A percentile compares a stretch with the other conserved stretches of the same genome.
These are phyloP conservation scores for Populus davidiana DNA, from an alignment of 345 rosid genomes.

Conservation along the genomic window DNA sequence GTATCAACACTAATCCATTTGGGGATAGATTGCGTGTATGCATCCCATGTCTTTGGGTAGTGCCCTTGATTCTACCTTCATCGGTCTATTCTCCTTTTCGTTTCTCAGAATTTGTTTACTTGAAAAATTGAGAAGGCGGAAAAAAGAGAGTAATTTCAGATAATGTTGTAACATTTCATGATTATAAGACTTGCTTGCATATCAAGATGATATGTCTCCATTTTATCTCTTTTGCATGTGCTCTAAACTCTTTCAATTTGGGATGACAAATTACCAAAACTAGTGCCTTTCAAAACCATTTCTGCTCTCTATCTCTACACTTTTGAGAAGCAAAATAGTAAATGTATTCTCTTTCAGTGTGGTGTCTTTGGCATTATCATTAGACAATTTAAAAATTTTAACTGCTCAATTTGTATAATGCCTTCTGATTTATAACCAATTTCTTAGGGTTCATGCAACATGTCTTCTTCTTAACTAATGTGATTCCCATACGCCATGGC, in stretches of 20 bases:
- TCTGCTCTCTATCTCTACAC: neutral
- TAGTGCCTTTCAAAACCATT: neutral
- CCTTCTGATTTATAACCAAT: neutral
- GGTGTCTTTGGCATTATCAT: neutral
- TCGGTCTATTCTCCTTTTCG: neutral
- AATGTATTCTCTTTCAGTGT: neutral
- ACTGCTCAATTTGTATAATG: neutral
- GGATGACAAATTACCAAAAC: neutral
- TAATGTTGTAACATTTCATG: neutral
- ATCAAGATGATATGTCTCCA: conserved; percentile 1
- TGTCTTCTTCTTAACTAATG: conserved; percentile 6
- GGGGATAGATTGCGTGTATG: neutral
- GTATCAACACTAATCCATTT: conserved; percentile 24
- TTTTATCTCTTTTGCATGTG: neutral
- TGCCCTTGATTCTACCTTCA: neutral
- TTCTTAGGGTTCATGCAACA: conserved; percentile 5
- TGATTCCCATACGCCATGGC: conserved; percentile 27
- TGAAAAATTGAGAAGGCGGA: neutral
- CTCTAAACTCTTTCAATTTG: neutral
- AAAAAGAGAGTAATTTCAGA: neutral
- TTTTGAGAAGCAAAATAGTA: neutral
- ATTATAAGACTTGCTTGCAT: conserved; percentile 3
- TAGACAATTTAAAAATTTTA: neutral
- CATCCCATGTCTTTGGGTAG: neutral
- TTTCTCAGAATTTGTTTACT: neutral